A percentile compares a stretch with the other conserved stretches of the same genome.
These are phyloP conservation scores for Picochlorum costavermella DNA, from an alignment of 139 green algal genomes.

Conservation along the genomic window DNA sequence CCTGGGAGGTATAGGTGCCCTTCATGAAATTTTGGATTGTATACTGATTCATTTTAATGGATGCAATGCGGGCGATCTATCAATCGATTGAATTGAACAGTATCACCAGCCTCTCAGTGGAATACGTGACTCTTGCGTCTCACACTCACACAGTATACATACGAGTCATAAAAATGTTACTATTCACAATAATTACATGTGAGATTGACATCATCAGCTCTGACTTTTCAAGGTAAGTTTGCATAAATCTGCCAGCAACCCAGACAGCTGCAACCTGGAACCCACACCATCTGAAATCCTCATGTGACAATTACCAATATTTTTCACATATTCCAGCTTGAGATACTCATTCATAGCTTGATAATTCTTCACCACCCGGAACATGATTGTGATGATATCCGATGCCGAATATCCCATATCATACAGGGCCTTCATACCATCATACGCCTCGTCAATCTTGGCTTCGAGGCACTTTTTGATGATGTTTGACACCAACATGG, in stretches of 20 bases:
- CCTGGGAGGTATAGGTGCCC: too few relatives aligned
- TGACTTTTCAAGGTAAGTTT: slow-evolving; percentile 27
- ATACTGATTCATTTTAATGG: neutral
- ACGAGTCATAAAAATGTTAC: too few relatives aligned
- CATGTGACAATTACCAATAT: slow-evolving; percentile 93
- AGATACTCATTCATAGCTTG: slow-evolving; percentile 79
- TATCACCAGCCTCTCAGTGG: too few relatives aligned
- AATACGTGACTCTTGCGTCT: too few relatives aligned
- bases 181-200: too few relatives aligned
- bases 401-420: slow-evolving; percentile 80
- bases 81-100: neutral
- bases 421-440: slow-evolving; percentile 67
- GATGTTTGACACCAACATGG: slow-evolving; percentile 67
- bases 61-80: neutral
- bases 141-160: too few relatives aligned
- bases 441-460: slow-evolving; percentile 74
- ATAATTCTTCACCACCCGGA: slow-evolving; percentile 72
- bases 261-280: slow-evolving; percentile 84
- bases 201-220: neutral
- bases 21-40: neutral
- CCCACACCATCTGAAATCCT: slow-evolving; percentile 83
- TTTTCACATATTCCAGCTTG: slow-evolving; percentile 94
- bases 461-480: slow-evolving; percentile 57
- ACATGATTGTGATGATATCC: slow-evolving; percentile 97
- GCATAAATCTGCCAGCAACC: slow-evolving; percentile 86